Evolutionary conservation across 352 stramenopile species (phyloP).

Genomic region (Phytopythium sindhum): DNA sequence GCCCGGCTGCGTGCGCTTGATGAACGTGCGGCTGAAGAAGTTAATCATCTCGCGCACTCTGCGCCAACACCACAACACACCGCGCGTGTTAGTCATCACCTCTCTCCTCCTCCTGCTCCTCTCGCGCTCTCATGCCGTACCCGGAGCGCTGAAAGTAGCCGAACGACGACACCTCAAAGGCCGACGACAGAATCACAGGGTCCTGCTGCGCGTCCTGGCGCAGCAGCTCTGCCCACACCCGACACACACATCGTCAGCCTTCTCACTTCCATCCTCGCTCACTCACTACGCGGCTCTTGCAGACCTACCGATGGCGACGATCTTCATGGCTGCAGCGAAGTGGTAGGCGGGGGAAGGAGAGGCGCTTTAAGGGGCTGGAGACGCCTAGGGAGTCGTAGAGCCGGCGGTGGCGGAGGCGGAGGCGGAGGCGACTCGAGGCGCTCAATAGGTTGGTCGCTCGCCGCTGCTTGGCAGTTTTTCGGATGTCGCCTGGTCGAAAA

Average conservation of each 20-base stretch:
- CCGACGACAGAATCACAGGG: constrained; percentile 58
- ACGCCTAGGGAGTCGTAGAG: too few species aligned
- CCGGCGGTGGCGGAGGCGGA: not conserved
- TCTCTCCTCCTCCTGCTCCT: not conserved
- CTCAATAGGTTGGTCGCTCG: not conserved
- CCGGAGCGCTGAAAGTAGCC: constrained; percentile 85
- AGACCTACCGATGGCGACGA: constrained; percentile 76
- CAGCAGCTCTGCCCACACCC: constrained; percentile 46
- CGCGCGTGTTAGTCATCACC: constrained; percentile 6
- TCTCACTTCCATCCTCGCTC: too few species aligned
- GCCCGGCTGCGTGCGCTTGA: constrained; percentile 94
- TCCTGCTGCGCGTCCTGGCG: constrained; percentile 62
- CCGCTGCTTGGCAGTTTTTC: not conserved
- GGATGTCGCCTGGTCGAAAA: constrained; percentile 8
- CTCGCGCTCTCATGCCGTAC: constrained; percentile 17
- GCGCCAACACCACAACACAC: not conserved
- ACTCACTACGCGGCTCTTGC: not conserved
- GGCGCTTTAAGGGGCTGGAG: not conserved
- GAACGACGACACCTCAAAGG: constrained; percentile 79
- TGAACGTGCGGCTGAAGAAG: constrained; percentile 99
- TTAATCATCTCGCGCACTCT: constrained; percentile 98
- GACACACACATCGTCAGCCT: not conserved
- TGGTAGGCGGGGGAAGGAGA: too few species aligned
- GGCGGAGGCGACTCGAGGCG: not conserved
- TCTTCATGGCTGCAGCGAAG: constrained; percentile 60